Conservation (phyloP, 176 grass and related monocot species). For the Leersia perrieri region DNA sequence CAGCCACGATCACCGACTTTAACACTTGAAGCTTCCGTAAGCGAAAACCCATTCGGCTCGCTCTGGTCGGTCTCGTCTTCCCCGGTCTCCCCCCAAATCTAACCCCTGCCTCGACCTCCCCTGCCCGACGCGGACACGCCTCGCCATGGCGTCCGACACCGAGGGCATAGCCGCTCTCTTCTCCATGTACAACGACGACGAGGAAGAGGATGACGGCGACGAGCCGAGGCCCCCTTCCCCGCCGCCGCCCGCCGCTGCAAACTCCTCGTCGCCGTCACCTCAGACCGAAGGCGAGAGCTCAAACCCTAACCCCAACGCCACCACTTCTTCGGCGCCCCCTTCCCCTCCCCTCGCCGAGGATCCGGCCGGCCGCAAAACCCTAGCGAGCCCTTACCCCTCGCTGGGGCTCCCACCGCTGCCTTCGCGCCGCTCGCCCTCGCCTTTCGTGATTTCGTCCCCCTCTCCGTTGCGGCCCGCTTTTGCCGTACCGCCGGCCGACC, state of each 20-base stretch:
- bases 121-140: background rate
- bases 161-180: constrained; percentile 69
- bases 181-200: constrained; percentile 90
- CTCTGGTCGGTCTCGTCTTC: constrained; percentile 13
- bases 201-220: constrained; percentile 71
- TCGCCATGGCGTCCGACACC: constrained; percentile 61
- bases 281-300: constrained; percentile 23
- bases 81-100: constrained; percentile 9
- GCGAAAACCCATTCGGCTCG: background rate
- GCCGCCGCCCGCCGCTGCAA: background rate
- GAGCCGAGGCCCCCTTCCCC: constrained; percentile 34
- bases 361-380: constrained; percentile 36
- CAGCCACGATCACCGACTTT: background rate
- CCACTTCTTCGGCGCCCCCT: constrained; percentile 1
- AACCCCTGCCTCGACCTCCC: background rate
- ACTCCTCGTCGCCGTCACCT: constrained; percentile 39
- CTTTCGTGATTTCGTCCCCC: constrained; percentile 30
- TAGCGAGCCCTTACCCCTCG: constrained; percentile 44
- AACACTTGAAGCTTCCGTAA: background rate
- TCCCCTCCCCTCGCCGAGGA: constrained; percentile 42
- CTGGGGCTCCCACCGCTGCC: constrained; percentile 38
- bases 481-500: constrained; percentile 24
- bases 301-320: constrained; percentile 37
- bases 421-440: constrained; percentile 37
- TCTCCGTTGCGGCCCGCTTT: constrained; percentile 31